Evolutionary conservation across 306 rosid genomes (phyloP).

Genomic region (Cajanus cajan): DNA sequence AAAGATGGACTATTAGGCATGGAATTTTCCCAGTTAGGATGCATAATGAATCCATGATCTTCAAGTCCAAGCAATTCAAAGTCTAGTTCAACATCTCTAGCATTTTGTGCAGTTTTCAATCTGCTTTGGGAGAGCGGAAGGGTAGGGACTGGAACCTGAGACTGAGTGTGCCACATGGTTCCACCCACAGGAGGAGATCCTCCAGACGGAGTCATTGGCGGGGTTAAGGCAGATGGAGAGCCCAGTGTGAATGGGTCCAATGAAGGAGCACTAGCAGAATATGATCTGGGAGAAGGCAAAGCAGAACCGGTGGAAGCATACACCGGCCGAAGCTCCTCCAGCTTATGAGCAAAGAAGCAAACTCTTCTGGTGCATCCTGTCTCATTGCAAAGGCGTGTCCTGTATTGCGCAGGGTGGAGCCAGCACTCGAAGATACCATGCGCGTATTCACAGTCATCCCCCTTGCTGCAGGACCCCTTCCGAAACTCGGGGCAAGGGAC

Average conservation of each 20-base stretch:
- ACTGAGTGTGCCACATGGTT: conserved; percentile 57
- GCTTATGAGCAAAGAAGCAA: conserved; percentile 87
- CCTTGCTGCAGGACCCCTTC: conserved; percentile 75
- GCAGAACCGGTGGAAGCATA: conserved; percentile 88
- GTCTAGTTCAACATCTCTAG: conserved; percentile 57
- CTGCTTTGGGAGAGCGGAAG: conserved; percentile 68
- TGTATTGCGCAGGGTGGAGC: conserved; percentile 95
- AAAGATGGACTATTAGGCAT: conserved; percentile 41
- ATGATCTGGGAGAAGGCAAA: conserved; percentile 75
- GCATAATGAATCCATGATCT: conserved; percentile 46
- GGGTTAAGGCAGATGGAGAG: conserved; percentile 54
- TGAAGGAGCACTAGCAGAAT: conserved; percentile 32
- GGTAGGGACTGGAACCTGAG: conserved; percentile 47
- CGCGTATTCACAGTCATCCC: conserved; percentile 83
- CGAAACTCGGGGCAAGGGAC: conserved; percentile 88
- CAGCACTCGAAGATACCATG: conserved; percentile 92
- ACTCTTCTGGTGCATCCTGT: conserved; percentile 67
- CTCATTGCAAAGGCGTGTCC: conserved; percentile 88
- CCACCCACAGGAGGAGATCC: conserved; percentile 57
- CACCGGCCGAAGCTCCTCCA: conserved; percentile 84
- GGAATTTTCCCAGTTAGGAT: conserved; percentile 59
- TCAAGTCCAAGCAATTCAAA: conserved; percentile 47
- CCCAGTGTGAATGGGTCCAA: conserved; percentile 51
- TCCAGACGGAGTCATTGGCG: conserved; percentile 61
- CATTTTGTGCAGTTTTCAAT: conserved; percentile 51